Conservation (phyloP, 768 basidiomycete species). For the Pilatotrama ljubarskyi region DNA sequence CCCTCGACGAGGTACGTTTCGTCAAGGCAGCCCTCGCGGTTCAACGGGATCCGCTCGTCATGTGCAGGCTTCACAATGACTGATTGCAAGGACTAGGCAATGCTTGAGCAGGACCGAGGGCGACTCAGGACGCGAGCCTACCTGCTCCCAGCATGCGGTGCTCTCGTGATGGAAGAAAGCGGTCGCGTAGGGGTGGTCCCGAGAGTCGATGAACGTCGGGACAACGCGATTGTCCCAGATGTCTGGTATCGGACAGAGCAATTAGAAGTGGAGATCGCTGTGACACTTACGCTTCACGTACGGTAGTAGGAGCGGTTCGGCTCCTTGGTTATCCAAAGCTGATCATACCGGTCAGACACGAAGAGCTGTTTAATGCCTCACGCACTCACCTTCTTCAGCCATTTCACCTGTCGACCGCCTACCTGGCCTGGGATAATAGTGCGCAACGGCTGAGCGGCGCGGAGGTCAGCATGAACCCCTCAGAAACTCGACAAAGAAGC, state of each 20-base stretch:
- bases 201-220: constrained; percentile 22
- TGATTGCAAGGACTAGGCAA: constrained; percentile 18
- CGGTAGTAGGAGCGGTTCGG: constrained; percentile 25
- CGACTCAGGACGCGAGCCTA: background rate
- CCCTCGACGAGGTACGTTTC: constrained; percentile 20
- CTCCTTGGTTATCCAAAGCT: constrained; percentile 24
- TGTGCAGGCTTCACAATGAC: constrained; percentile 23
- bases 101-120: background rate
- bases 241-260: constrained; percentile 4
- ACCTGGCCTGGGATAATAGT: constrained; percentile 24
- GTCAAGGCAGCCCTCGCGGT: background rate
- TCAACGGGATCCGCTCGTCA: constrained; percentile 14
- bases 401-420: constrained; percentile 25
- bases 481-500: too few species aligned
- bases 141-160: constrained; percentile 24
- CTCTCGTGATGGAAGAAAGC: constrained; percentile 23
- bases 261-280: background rate
- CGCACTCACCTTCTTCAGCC: constrained; percentile 20
- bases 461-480: too few species aligned
- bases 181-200: constrained; percentile 20
- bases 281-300: constrained; percentile 8
- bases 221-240: constrained; percentile 25
- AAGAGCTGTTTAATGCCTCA: background rate
- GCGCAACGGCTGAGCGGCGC: constrained; percentile 23
- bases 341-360: background rate